Percentiles rank a stretch among this genome's conserved stretches.
Evolutionary conservation across 352 stramenopile species (phyloP).

Genomic region (Pythium vanterpoolii): DNA sequence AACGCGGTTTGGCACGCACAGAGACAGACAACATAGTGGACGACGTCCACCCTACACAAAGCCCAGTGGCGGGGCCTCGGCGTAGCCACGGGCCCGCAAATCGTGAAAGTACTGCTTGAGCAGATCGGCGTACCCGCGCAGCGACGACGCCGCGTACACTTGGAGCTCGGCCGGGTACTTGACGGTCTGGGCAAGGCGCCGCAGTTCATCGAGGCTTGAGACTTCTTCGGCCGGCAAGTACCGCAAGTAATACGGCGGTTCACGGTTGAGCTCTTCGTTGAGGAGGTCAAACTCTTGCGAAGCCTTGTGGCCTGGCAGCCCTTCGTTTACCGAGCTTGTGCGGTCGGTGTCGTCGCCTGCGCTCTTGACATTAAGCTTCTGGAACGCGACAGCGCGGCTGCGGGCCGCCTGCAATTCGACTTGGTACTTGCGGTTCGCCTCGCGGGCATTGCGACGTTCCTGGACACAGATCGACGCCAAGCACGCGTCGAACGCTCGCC

Average conservation of each 20-base stretch:
- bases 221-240: constrained; percentile 67
- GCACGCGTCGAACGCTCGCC: constrained; percentile 73
- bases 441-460: constrained; percentile 48
- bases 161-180: constrained; percentile 53
- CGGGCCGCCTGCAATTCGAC: constrained; percentile 43
- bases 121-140: constrained; percentile 61
- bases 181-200: constrained; percentile 46
- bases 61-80: constrained; percentile 50
- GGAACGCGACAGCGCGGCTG: constrained; percentile 50
- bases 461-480: constrained; percentile 56
- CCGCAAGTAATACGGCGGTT: constrained; percentile 71
- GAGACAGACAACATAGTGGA: too few species aligned
- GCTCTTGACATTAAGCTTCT: constrained; percentile 42
- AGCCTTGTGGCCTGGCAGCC: constrained; percentile 47
- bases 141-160: constrained; percentile 53
- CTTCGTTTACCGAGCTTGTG: constrained; percentile 41
- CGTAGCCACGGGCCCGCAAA: constrained; percentile 36
- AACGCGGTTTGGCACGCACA: too few species aligned
- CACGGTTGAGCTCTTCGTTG: constrained; percentile 49
- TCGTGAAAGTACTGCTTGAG: constrained; percentile 70
- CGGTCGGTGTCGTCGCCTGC: constrained; percentile 30
- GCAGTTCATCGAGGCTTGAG: constrained; percentile 53
- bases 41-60: too few species aligned
- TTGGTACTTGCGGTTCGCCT: constrained; percentile 65
- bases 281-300: constrained; percentile 57